Base-by-base conservation (phyloP, 139 green algal genomes). In the Closterium sp. region DNA sequence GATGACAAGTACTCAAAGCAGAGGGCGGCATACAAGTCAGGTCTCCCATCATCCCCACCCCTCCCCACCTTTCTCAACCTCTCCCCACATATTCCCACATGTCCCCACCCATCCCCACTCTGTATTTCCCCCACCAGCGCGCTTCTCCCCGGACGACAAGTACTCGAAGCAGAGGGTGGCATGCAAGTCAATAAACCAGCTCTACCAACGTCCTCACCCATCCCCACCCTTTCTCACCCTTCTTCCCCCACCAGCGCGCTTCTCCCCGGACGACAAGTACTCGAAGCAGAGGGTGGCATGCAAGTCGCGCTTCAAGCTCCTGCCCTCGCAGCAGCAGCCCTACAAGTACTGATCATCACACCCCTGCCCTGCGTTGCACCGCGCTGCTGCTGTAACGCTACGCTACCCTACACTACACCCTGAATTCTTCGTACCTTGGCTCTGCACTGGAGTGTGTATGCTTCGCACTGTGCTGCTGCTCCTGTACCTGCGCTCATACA, bases 221-320 rank as follows among this genome's bases (percentile, higher is more conserved):
- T 89, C n/a, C 22, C 87, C 24, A 19, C 30, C 91, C n/a, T n/a
- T n/a, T n/a, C n/a, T n/a, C n/a, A n/a, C n/a, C n/a, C n/a, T n/a
- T n/a, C 5, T 62, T 7, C 45, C 45, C 45, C 11, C 45, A 70
- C 45, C 98, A 29, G 98, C 98, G 0, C 96, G 98, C 50, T 99
- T 99, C 95, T 99, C 97, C 0, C 98, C 98, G 1, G 98, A 99
- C 86, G 98, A 99, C 95, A 99, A 99, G 95, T 99, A 99, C 94
- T 98, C 96, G 1, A 96, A 97, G 29, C 97, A 99, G 95, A 95
- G 98, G 19, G 94, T 99, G 2, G 98, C 96, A 1, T 96, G 94
- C 89, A 99, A 99, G 95, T 97, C 97, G 95, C 96, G 98, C 13
- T 99, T 99, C 87, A 93, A 94, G 28, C 91, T 99, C n/a, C 96